These are phyloP conservation scores for Nicotiana knightiana DNA, from an alignment of 257 asterid genomes.

Conservation along the genomic window DNA sequence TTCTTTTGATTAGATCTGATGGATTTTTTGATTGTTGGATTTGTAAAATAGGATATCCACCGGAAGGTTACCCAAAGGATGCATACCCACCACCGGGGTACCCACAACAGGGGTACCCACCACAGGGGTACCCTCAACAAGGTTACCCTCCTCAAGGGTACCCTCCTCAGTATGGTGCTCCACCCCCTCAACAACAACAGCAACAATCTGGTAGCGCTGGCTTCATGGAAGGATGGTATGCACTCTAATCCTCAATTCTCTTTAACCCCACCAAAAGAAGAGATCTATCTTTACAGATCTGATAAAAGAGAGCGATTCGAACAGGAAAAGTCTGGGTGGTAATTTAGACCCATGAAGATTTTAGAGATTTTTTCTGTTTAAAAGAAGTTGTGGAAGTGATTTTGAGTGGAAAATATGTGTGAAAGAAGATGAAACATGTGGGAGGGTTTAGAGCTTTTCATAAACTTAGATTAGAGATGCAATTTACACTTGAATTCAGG, in stretches of 20 bases:
- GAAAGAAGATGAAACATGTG: too few relatives aligned
- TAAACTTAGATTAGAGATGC: too few relatives aligned
- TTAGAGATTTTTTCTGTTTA: too few relatives aligned
- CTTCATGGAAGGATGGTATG: constrained; percentile 61
- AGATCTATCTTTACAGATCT: too few relatives aligned
- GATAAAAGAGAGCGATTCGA: too few relatives aligned
- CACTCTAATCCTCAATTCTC: not conserved
- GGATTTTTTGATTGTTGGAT: not conserved
- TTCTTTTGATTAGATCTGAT: not conserved
- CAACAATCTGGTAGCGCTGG: constrained; percentile 37
- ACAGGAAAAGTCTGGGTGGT: too few relatives aligned
- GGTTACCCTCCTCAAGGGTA: constrained; percentile 49
- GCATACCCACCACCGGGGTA: constrained; percentile 69
- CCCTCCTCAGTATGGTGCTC: constrained; percentile 38
- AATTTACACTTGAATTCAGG: too few relatives aligned
- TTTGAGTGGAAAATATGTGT: too few relatives aligned
- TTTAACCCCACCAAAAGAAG: too few relatives aligned
- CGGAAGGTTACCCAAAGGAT: constrained; percentile 65
- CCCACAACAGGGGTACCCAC: constrained; percentile 56
- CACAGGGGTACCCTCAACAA: constrained; percentile 30
- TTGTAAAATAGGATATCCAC: constrained; percentile 48
- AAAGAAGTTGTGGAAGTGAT: too few relatives aligned
- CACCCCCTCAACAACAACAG: constrained; percentile 48
- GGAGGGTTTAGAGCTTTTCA: too few relatives aligned
- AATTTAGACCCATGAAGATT: too few relatives aligned